These are phyloP conservation scores for Sordariomycetes sp. DNA, from an alignment of 2,329 filamentous ascomycete species.

Conservation along the genomic window DNA sequence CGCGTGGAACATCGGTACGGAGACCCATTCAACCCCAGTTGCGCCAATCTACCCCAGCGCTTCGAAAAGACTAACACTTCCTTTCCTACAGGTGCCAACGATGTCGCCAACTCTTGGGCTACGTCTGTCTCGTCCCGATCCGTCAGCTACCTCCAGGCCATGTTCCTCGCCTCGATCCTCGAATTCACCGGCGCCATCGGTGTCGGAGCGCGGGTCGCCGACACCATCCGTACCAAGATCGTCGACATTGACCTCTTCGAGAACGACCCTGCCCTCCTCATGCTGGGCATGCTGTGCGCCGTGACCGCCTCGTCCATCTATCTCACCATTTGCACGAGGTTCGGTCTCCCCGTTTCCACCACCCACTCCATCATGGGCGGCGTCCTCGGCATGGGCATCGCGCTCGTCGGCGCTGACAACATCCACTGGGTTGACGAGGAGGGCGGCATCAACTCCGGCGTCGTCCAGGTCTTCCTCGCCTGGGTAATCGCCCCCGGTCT, in stretches of 20 bases:
- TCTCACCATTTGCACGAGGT: conserved; percentile 38
- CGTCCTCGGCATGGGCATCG: conserved; percentile 46
- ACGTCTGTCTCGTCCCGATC: conserved; percentile 60
- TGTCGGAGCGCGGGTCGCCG: conserved; percentile 46
- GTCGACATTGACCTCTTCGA: conserved; percentile 34
- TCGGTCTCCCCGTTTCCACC: conserved; percentile 47
- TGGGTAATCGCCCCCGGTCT: conserved; percentile 21
- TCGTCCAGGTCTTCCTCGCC: conserved; percentile 21
- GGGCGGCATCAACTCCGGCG: conserved; percentile 16
- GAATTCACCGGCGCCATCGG: conserved; percentile 47
- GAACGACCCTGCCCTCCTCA: conserved; percentile 34
- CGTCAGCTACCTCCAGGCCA: conserved; percentile 45
- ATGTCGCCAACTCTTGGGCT: conserved; percentile 67
- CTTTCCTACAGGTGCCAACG: conserved; percentile 28
- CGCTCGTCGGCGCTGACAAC: conserved; percentile 33
- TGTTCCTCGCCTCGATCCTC: conserved; percentile 42
- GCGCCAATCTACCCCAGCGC: neutral
- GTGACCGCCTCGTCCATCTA: conserved; percentile 37
- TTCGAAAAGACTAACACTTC: conserved; percentile 12
- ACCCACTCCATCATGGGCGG: conserved; percentile 48
- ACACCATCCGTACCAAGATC: conserved; percentile 48
- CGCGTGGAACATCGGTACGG: conserved; percentile 49
- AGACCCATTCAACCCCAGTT: neutral
- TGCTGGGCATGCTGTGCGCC: conserved; percentile 46
- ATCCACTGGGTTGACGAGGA: conserved; percentile 38